These are phyloP conservation scores for Ensete ventricosum DNA, from an alignment of 176 grass and related monocot species.

Conservation along the genomic window DNA sequence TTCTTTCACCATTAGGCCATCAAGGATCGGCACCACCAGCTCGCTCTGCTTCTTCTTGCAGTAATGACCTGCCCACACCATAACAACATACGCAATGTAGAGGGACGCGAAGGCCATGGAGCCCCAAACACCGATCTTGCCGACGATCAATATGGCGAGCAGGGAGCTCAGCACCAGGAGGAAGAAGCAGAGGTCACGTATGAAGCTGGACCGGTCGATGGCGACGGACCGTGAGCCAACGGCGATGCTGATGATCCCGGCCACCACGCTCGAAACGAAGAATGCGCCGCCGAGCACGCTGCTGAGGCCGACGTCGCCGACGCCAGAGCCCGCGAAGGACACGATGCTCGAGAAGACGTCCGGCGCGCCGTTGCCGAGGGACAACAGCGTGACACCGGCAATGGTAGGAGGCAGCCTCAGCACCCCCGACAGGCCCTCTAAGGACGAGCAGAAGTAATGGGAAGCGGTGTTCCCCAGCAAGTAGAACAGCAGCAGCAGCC, in stretches of 20 bases:
- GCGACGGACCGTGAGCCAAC: not conserved
- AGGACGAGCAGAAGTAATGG: conserved; percentile 57
- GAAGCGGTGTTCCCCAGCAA: conserved; percentile 82
- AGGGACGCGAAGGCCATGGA: conserved; percentile 1
- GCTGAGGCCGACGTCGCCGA: conserved; percentile 25
- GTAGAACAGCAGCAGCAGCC: conserved; percentile 74
- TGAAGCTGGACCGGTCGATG: conserved; percentile 11
- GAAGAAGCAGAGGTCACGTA: conserved; percentile 15
- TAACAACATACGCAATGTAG: conserved; percentile 3
- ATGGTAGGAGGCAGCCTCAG: conserved; percentile 57
- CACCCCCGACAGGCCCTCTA: conserved; percentile 37
- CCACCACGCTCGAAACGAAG: conserved; percentile 17
- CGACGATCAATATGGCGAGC: not conserved
- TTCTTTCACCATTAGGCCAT: not conserved
- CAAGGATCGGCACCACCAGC: conserved; percentile 5
- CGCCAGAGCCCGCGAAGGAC: conserved; percentile 32
- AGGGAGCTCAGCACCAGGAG: not conserved
- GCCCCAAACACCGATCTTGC: conserved; percentile 8
- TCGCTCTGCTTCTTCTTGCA: not conserved
- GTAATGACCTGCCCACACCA: not conserved
- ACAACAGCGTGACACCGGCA: conserved; percentile 69
- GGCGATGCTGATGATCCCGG: not conserved
- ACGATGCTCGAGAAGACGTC: conserved; percentile 83
- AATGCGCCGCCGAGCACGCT: conserved; percentile 18
- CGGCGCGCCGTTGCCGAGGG: conserved; percentile 70